These are phyloP conservation scores for Aspergillus quadrilineatus DNA, from an alignment of 2,329 filamentous ascomycete species.

Conservation along the genomic window DNA sequence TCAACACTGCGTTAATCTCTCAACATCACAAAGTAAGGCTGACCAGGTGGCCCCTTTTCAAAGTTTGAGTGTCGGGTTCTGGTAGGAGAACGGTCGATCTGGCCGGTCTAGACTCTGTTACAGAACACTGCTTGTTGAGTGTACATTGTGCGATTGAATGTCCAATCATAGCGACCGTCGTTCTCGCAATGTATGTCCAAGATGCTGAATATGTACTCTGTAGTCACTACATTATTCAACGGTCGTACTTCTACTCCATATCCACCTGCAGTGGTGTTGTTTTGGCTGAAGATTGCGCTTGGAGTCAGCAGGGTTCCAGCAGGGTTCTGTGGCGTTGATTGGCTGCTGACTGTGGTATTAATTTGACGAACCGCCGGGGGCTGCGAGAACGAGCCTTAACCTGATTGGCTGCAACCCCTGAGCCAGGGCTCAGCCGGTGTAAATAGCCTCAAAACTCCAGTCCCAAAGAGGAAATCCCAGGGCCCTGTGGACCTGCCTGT, in stretches of 20 bases:
- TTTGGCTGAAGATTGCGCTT: neutral
- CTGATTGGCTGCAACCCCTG: slow-evolving; percentile 17
- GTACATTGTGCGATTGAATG: neutral
- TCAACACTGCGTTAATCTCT: neutral
- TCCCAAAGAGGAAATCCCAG: slow-evolving; percentile 12
- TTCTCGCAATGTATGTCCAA: neutral
- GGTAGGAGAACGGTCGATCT: slow-evolving; percentile 3
- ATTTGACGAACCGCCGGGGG: slow-evolving; percentile 19
- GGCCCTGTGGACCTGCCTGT: slow-evolving; percentile 8
- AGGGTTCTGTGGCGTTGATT: slow-evolving; percentile 2
- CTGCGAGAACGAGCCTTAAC: neutral
- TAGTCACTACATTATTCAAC: neutral
- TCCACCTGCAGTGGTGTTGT: neutral
- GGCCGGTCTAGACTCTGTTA: neutral
- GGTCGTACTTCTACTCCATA: neutral
- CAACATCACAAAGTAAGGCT: neutral
- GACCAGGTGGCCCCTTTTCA: slow-evolving; percentile 6
- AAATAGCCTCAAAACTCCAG: slow-evolving; percentile 18
- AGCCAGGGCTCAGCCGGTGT: neutral
- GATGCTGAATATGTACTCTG: neutral
- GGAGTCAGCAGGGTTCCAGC: neutral
- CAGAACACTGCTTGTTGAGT: neutral
- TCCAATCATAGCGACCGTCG: neutral
- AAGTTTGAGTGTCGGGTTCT: neutral
- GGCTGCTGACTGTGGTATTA: slow-evolving; percentile 1